Evolutionary conservation across 2,329 filamentous ascomycete genomes (phyloP).

Genomic region (Nothophoma quercina): DNA sequence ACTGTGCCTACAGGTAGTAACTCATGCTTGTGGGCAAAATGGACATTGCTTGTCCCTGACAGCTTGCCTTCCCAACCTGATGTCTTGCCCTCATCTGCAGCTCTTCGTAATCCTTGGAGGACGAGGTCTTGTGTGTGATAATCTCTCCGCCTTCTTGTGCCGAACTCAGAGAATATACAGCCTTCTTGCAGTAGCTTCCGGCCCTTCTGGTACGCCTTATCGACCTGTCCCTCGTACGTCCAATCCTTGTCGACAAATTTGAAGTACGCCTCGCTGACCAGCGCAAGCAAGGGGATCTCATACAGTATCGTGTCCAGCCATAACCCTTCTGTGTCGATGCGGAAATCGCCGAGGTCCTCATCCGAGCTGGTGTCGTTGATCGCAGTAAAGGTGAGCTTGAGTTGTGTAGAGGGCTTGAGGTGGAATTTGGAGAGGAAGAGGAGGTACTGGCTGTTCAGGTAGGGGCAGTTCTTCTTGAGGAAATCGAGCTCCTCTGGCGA

Average conservation of each 20-base stretch:
- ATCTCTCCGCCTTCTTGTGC: constrained; percentile 85
- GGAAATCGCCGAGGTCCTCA: constrained; percentile 73
- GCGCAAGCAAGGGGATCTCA: constrained; percentile 90
- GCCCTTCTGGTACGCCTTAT: constrained; percentile 84
- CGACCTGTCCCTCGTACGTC: constrained; percentile 85
- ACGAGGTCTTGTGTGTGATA: constrained; percentile 96
- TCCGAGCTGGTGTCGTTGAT: constrained; percentile 67
- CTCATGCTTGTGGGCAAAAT: constrained; percentile 92
- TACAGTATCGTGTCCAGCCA: constrained; percentile 98
- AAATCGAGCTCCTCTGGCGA: constrained; percentile 81
- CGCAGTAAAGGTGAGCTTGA: constrained; percentile 71
- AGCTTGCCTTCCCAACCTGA: constrained; percentile 75
- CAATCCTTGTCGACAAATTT: constrained; percentile 94
- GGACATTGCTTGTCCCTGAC: constrained; percentile 93
- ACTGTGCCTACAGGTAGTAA: constrained; percentile 86
- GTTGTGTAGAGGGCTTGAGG: constrained; percentile 80
- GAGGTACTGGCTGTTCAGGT: constrained; percentile 80
- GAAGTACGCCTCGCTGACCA: constrained; percentile 97
- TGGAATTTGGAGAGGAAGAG: constrained; percentile 82
- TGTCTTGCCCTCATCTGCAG: constrained; percentile 73
- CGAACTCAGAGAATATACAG: constrained; percentile 93
- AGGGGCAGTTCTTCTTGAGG: constrained; percentile 79
- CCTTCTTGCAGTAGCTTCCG: constrained; percentile 78
- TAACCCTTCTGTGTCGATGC: constrained; percentile 77
- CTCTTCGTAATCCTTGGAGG: constrained; percentile 82